A percentile compares a stretch with the other conserved stretches of the same genome.
These are phyloP conservation scores for Scleroderma citrinum DNA, from an alignment of 768 basidiomycete genomes.

Conservation along the genomic window DNA sequence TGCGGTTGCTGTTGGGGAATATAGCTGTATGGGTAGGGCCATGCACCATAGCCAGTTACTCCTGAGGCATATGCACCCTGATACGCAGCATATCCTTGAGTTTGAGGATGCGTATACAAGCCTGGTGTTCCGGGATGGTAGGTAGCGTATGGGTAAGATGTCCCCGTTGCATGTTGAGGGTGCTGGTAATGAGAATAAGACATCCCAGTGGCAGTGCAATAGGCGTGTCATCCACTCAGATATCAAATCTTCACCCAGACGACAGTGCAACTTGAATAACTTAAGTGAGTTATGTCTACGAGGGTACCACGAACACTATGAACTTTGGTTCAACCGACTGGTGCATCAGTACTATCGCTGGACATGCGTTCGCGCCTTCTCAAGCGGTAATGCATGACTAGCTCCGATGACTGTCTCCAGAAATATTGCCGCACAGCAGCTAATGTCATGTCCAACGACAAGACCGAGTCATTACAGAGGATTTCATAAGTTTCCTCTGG, in stretches of 20 bases:
- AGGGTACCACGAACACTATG: too few relatives aligned
- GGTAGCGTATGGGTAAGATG: constrained; percentile 61
- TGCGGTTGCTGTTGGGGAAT: constrained; percentile 35
- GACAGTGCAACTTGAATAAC: too few relatives aligned
- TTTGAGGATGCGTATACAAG: constrained; percentile 32
- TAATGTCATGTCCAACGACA: constrained; percentile 85
- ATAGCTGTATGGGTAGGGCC: constrained; percentile 68
- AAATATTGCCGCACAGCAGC: constrained; percentile 87
- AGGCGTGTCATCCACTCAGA: too few relatives aligned
- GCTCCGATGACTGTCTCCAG: constrained; percentile 71
- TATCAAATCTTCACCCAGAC: too few relatives aligned
- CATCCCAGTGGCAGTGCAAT: constrained; percentile 14
- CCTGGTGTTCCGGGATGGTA: constrained; percentile 47
- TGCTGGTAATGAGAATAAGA: constrained; percentile 34
- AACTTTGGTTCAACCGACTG: too few relatives aligned
- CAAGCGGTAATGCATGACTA: constrained; percentile 71
- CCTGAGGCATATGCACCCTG: constrained; percentile 50
- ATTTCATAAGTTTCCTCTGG: constrained; percentile 81
- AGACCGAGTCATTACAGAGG: constrained; percentile 76
- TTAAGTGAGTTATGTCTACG: too few relatives aligned
- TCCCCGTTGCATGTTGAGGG: constrained; percentile 32
- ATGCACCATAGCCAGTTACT: constrained; percentile 61
- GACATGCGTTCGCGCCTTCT: constrained; percentile 20
- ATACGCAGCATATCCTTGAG: constrained; percentile 46
- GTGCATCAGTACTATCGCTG: neutral